phyloP scores from a whole-genome alignment of 495 filamentous ascomycete species.

The Bacidia rubella region DNA sequence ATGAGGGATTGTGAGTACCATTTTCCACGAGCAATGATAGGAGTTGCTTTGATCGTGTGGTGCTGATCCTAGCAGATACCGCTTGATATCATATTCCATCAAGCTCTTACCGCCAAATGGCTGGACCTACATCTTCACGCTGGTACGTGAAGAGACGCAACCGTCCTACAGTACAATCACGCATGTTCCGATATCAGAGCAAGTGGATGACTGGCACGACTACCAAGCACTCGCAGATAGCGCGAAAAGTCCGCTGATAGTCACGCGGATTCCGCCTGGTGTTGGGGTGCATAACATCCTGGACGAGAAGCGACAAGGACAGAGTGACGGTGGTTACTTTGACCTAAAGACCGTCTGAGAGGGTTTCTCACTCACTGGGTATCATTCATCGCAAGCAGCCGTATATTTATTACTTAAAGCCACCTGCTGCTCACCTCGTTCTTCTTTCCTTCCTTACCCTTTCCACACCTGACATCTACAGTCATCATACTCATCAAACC shows the following conservation, averaged over 20 bases:
- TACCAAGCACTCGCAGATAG: conserved; percentile 6
- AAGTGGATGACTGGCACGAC: conserved; percentile 19
- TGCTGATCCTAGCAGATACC: conserved; percentile 9
- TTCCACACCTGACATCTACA: no score
- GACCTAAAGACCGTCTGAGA: not conserved
- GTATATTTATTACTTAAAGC: not conserved
- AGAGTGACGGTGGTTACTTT: conserved; percentile 10
- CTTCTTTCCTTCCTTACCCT: no score
- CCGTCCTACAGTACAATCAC: conserved; percentile 7
- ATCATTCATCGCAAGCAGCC: not conserved
- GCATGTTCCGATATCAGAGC: conserved; percentile 9
- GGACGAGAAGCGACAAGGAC: not conserved
- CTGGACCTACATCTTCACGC: conserved; percentile 9
- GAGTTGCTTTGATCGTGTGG: not conserved
- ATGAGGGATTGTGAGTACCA: conserved; percentile 18
- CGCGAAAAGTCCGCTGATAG: not conserved
- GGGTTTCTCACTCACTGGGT: not conserved
- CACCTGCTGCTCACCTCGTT: no score
- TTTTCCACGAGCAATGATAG: not conserved
- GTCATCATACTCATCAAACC: no score
- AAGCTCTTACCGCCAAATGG: not conserved
- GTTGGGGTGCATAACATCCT: not conserved
- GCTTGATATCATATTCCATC: conserved; percentile 8
- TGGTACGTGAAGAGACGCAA: conserved; percentile 7
- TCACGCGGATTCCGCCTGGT: no score